These are phyloP conservation scores for Heterococcus sp. DNA, from an alignment of 108 stramenopile species.

Conservation along the genomic window DNA sequence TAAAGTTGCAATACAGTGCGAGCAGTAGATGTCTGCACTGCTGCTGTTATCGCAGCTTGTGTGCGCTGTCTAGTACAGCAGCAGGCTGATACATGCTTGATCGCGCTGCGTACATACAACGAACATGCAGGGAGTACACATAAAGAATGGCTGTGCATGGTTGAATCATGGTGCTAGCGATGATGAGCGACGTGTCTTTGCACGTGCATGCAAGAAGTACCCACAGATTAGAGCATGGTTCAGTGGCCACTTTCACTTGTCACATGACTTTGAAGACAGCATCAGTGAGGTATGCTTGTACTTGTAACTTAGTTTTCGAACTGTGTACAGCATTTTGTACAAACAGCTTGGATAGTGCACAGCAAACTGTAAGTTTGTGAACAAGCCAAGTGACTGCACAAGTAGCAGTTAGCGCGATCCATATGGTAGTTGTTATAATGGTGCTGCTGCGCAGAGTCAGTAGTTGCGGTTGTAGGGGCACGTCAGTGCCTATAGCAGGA, in stretches of 20 bases:
- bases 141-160: not conserved
- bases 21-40: no score
- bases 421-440: no score
- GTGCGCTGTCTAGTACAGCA: constrained; percentile 20
- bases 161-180: not conserved
- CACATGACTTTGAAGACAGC: constrained; percentile 39
- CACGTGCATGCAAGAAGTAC: constrained; percentile 62
- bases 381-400: no score
- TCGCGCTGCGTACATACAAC: no score
- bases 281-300: constrained; percentile 23
- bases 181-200: constrained; percentile 54
- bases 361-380: no score
- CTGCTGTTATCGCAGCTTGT: constrained; percentile 88
- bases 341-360: no score
- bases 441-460: no score
- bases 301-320: not conserved
- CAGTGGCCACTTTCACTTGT: constrained; percentile 88
- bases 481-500: no score
- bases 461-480: no score
- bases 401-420: no score
- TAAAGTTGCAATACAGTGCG: constrained; percentile 85
- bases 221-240: constrained; percentile 85
- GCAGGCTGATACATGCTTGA: constrained; percentile 23
- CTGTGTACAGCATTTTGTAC: no score
- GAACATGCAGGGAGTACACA: not conserved